Base-by-base conservation (phyloP, 2,329 filamentous ascomycete species). In the Neofusicoccum parvum region DNA sequence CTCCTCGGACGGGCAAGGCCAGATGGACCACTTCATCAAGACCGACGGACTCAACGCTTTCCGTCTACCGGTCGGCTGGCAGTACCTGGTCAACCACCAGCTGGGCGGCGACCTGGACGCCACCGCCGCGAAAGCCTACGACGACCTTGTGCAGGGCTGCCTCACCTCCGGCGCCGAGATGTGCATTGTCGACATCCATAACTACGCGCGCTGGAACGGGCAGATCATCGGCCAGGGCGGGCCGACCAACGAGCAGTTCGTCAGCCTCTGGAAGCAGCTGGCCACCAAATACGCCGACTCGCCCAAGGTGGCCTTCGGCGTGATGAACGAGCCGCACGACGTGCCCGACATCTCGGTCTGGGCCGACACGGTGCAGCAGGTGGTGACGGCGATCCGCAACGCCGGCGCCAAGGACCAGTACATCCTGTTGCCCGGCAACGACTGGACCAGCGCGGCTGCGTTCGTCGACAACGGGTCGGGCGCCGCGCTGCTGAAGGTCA, bases 251-350 rank as follows among this genome's bases (percentile, higher is more conserved):
- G 84, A 82, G 11, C 76, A 87, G 14, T 87, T 90, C 69, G 84
- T 81, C 3, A 78, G 77, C 48, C 75, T 90, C 5, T 91, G 88
- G 88, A 74, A 69, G 36, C 77, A 80, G 71, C 67, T 81, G 4
- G 88, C 88, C 1, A 79, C 76, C 1, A 86, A 86, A 72, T 91
- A 90, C 74, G 82, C 80, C 23, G 71, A 72, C 5, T 76, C 86
- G 58, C 73, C 80, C 43, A 86, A 84, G 67, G 76, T 91, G 32
- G 80, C 85, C 3, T 89, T 91, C 69, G 88, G 87, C 14, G 73
- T 91, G 50, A 90, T 91, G 88, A 91, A 91, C 76, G 89, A 81
- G 76, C 88, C 88, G 6, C 87, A 90, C 73, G 84, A 87, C 58
- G 65, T 68, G 62, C 75, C 86, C 64, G 82, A 87, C 70, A 80